phyloP scores from a whole-genome alignment of 306 rosid genomes.

The Echinosophora koreensis region DNA sequence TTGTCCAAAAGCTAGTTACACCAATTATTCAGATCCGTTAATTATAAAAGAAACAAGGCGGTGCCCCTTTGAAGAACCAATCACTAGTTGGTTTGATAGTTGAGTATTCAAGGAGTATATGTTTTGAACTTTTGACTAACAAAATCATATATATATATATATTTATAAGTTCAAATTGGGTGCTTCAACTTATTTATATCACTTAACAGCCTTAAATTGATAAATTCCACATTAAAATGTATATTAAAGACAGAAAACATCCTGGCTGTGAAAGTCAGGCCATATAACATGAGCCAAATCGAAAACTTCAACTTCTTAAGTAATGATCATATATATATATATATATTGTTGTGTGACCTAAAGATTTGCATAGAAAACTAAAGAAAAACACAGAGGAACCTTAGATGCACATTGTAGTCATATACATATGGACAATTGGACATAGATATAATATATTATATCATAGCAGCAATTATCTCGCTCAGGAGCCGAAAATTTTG shows the following conservation, averaged over 20 bases:
- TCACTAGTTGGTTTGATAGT: not conserved
- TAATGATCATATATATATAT: too few species aligned
- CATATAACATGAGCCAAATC: too few species aligned
- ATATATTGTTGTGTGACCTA: not conserved
- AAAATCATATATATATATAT: too few species aligned
- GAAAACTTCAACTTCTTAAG: too few species aligned
- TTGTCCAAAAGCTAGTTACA: not conserved
- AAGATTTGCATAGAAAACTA: not conserved
- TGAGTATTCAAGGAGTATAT: not conserved
- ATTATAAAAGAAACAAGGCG: not conserved
- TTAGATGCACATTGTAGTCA: not conserved
- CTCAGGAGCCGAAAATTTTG: not conserved
- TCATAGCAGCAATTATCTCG: not conserved
- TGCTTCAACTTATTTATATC: not conserved
- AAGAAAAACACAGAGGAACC: not conserved
- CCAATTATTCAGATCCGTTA: not conserved
- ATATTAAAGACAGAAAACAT: not conserved
- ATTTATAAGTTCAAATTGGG: not conserved
- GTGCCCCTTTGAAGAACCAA: not conserved
- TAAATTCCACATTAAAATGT: not conserved
- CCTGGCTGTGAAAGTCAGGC: too few species aligned
- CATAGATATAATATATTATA: not conserved
- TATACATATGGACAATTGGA: not conserved
- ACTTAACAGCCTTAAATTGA: not conserved
- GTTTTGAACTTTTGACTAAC: not conserved